Evolutionary conservation across 1,139 yeast genomes (phyloP), one percentile per base, ranked within the genome.

Genomic region (Insectozyma bohioensis): DNA sequence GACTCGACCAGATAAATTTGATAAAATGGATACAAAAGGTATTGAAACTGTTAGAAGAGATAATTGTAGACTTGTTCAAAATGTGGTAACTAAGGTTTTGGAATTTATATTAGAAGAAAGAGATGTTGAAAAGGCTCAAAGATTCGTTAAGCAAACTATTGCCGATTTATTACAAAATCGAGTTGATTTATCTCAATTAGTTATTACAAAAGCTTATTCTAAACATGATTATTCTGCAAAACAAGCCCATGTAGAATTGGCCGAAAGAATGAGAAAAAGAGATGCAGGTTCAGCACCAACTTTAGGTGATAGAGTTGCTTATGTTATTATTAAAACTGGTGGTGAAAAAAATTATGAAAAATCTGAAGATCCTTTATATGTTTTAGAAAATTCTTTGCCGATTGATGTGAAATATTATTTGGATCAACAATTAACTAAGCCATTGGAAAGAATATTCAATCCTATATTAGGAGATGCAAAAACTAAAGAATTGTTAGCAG

Each of bases 21-120:
- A 94, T 57, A 94, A 92, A 60, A 84, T 94, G 92, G 99, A 94
- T 57, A 94, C 97, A 20, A 94, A 94, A 54, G 99, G 99, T 59
- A 85, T 94, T 43, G 99, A 95, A 51, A 92, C 98, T 0, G 98
- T 94, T 27, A 79, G 99, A 58, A 80, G 99, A 67, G 99, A 94
- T 54, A 94, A 95, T 48, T 94, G 99, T 59, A 76, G 95, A 29
- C 67, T 94, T 43, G 98, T 94, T 2, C 96, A 90, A 46, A 84
- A 86, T 50, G 97, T 94, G 18, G 86, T 94, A 58, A 95, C 95
- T 17, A 86, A 88, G 37, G 95, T 92, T 3, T 66, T 94, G 53
- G 88, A 86, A 44, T 76, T 77, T 46, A 87, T 94, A 40, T 65
- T 94, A 46, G 94, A 90, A 53, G 95, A 87, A 32, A 72, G 97